Conservation (phyloP, 805 yeast genomes). For the Metschnikowia picachoensis region DNA sequence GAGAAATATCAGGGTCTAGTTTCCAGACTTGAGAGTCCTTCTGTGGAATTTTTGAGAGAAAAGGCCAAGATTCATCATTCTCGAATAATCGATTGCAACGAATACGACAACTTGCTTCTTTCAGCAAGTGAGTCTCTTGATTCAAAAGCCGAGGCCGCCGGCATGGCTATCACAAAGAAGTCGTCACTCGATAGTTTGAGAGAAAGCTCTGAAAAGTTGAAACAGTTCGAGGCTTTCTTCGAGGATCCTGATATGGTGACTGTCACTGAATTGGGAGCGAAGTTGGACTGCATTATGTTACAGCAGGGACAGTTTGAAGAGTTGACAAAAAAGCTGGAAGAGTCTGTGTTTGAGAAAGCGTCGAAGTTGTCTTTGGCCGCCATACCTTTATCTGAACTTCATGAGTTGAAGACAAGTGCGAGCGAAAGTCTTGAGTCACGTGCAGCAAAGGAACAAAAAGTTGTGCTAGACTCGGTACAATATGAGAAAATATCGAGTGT, state of each 20-base stretch:
- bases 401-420: conserved; percentile 3
- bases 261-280: conserved; percentile 7
- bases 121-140: conserved; percentile 9
- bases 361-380: conserved; percentile 10
- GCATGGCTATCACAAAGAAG: conserved; percentile 15
- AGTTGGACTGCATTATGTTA: conserved; percentile 7
- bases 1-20: conserved; percentile 7
- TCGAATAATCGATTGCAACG: conserved; percentile 9
- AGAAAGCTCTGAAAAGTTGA: conserved; percentile 7
- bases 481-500: conserved; percentile 1
- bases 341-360: conserved; percentile 14
- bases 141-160: conserved; percentile 18
- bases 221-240: conserved; percentile 1
- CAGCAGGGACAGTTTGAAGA: conserved; percentile 2
- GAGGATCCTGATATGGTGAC: conserved; percentile 10
- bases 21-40: conserved; percentile 4
- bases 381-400: conserved; percentile 8
- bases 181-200: conserved; percentile 17
- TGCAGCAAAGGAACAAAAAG: conserved; percentile 10
- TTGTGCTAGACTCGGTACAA: conserved; percentile 4
- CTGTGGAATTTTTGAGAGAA: conserved; percentile 5
- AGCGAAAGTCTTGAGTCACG: conserved; percentile 9
- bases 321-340: conserved; percentile 6
- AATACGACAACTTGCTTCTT: conserved; percentile 11
- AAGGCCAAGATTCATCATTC: conserved; percentile 10